Conservation (phyloP, 768 basidiomycete species). For the Amanita rimosa region DNA sequence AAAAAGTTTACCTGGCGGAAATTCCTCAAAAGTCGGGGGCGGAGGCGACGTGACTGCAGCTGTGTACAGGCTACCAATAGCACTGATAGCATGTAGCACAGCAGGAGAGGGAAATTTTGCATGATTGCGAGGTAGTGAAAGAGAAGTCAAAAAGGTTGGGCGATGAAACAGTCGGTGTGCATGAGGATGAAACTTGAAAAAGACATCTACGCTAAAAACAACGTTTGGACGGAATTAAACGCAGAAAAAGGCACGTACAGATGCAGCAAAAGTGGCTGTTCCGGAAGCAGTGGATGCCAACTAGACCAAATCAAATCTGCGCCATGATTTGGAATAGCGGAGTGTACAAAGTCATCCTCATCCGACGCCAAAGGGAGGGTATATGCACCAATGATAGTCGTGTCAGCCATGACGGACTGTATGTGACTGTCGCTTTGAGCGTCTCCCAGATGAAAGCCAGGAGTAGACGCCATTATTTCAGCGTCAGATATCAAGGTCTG, state of each 20-base stretch:
- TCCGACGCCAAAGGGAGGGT: neutral
- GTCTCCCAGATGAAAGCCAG: neutral
- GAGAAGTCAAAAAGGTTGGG: conserved; percentile 49
- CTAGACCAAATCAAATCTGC: conserved; percentile 36
- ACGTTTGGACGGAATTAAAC: conserved; percentile 1
- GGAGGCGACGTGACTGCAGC: conserved; percentile 52
- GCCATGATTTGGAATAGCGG: conserved; percentile 8
- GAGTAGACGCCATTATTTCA: neutral
- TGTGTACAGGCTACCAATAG: conserved; percentile 66
- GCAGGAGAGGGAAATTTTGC: conserved; percentile 62
- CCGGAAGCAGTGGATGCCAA: conserved; percentile 57
- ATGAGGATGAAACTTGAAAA: conserved; percentile 71
- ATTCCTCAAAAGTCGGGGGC: conserved; percentile 35
- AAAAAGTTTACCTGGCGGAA: conserved; percentile 28
- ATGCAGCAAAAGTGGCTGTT: conserved; percentile 51
- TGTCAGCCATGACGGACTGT: neutral
- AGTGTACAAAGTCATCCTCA: neutral
- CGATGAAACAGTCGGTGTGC: conserved; percentile 61
- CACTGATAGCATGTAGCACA: conserved; percentile 82
- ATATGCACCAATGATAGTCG: neutral
- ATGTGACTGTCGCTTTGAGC: neutral
- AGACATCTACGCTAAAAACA: conserved; percentile 51
- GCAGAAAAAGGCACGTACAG: conserved; percentile 31
- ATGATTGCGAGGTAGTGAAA: conserved; percentile 55
- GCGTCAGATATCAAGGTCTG: neutral